Percentiles rank a stretch among this genome's conserved stretches.
Evolutionary conservation across 306 rosid species (phyloP).

Genomic region (Amphicarpaea edgeworthii): DNA sequence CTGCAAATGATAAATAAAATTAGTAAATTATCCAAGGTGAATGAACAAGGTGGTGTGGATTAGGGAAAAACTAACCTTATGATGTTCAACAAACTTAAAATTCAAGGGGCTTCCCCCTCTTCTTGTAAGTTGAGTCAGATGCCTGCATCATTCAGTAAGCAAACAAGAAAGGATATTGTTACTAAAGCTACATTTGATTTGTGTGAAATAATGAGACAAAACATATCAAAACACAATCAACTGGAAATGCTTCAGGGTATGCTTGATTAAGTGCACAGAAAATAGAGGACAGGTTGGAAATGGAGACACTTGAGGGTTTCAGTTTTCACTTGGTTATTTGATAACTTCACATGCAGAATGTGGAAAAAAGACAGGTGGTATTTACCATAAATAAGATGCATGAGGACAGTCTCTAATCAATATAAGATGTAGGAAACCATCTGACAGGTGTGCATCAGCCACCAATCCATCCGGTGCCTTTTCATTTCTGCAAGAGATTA

Average conservation of each 20-base stretch:
- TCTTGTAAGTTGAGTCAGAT: constrained; percentile 82
- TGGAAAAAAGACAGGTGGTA: background rate
- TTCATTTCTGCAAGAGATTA: constrained; percentile 87
- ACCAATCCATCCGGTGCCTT: constrained; percentile 96
- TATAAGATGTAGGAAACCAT: constrained; percentile 90
- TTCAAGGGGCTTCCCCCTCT: constrained; percentile 86
- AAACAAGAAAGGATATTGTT: constrained; percentile 21
- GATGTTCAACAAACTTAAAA: constrained; percentile 89
- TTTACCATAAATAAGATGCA: constrained; percentile 81
- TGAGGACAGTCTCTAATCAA: constrained; percentile 86
- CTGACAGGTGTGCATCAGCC: constrained; percentile 96
- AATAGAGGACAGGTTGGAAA: no score
- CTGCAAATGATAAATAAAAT: constrained; percentile 45
- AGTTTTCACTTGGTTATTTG: no score
- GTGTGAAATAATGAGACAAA: no score
- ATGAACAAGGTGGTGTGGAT: background rate
- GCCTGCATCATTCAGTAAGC: constrained; percentile 62
- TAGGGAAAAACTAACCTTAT: constrained; percentile 65
- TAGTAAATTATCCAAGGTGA: background rate
- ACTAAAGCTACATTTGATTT: constrained; percentile 25
- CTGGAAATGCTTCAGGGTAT: no score
- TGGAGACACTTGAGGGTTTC: no score
- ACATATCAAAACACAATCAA: no score
- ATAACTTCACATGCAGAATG: no score
- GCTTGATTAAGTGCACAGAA: no score